phyloP scores from a whole-genome alignment of 202 grass and related monocot genomes.

The Brachypodium distachyon region DNA sequence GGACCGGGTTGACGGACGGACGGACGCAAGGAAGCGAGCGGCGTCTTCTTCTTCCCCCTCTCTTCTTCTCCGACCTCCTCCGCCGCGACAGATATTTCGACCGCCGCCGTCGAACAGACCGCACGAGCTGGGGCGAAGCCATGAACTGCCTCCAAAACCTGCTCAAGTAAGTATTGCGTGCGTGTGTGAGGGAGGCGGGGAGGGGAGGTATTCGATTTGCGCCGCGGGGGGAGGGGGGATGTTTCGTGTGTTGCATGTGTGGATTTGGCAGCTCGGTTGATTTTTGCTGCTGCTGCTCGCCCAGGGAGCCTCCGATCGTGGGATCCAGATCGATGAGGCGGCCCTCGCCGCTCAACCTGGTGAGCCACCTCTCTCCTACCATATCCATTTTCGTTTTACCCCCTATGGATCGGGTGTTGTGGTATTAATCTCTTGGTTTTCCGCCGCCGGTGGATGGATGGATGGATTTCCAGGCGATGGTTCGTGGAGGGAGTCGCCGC shows the following conservation, averaged over 20 bases:
- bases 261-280: not conserved
- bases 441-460: too few relatives aligned
- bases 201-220: not conserved
- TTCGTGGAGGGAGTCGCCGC: conserved; percentile 39
- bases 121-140: not conserved
- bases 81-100: conserved; percentile 23
- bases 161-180: conserved; percentile 35
- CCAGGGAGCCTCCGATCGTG: conserved; percentile 44
- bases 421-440: not conserved
- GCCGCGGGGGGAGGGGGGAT: not conserved
- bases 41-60: not conserved
- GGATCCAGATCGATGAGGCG: conserved; percentile 53
- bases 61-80: not conserved
- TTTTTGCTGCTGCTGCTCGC: not conserved
- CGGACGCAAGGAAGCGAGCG: not conserved
- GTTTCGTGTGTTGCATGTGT: not conserved
- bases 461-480: conserved; percentile 27
- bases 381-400: not conserved
- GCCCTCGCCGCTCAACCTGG: conserved; percentile 65
- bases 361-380: not conserved
- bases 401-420: not conserved
- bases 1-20: conserved; percentile 17
- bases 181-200: too few relatives aligned
- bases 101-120: too few relatives aligned
- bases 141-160: conserved; percentile 83